Evolutionary conservation across 1,284 basidiomycete species (phyloP), one percentile per base, ranked within the genome.

Genomic region (Sanghuangporus weigelae): DNA sequence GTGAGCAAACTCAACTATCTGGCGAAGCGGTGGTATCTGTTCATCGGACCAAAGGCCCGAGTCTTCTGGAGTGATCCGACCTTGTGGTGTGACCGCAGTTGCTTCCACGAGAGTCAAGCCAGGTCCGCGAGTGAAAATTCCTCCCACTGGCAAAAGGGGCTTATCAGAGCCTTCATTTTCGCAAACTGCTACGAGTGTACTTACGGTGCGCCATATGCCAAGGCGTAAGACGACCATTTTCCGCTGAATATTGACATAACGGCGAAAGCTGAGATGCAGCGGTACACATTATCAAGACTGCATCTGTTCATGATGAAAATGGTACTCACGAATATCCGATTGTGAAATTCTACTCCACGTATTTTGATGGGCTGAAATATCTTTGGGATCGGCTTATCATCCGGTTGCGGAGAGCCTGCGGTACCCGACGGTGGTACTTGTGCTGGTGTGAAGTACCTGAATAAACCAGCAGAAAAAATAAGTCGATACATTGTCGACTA

Each of bases 321-420:
- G 8, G 12, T 16, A 69, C 81, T 64, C 57, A 75, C 75, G 56
- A 72, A 72, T 55, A 77, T 73, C 1, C 73, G 68, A 67, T 81
- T 79, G 63, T 78, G 78, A 71, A 81, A 78, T 38, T 71, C 73
- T 3, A 77, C 72, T 35, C 76, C 76, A 19, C 79, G 70, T 60
- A 92, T 84, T 64, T 76, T 83, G 57, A 91, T 69, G 5, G 85
- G 84, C 67, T 84, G 76, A 72, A 91, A 91, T 2, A 90, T 70
- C 68, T 79, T 82, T 1, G 87, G 86, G 19, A 84, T 77, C 1
- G 75, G 71, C 46, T 72, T 77, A 10, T 73, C 78, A 65, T 77
- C 72, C 3, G 77, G 76, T 56, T 81, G 78, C 14, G 77, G 76
- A 39, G 76, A 72, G 14, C 76, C 66, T 1, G 80, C 81, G 8